phyloP scores from a whole-genome alignment of 163 green algal genomes.

The Picocystis sp. region DNA sequence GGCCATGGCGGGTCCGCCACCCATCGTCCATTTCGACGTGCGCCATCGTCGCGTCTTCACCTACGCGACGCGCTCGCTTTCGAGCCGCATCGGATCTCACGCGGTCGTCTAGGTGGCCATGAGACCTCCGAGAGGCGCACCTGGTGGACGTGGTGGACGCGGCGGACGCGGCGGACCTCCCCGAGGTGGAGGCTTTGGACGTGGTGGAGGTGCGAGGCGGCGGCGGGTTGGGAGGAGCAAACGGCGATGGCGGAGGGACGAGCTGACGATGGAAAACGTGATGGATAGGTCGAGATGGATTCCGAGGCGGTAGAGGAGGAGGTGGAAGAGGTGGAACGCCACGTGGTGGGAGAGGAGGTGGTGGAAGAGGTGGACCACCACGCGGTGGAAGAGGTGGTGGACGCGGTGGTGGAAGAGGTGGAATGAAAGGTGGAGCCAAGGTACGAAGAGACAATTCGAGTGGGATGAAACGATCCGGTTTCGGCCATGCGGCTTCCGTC shows the following conservation, averaged over 20 bases:
- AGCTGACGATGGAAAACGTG: too few relatives aligned
- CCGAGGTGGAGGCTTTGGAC: not conserved
- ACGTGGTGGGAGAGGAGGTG: slow-evolving; percentile 10
- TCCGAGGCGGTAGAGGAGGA: too few relatives aligned
- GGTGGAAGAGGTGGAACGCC: too few relatives aligned
- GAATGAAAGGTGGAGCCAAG: slow-evolving; percentile 51
- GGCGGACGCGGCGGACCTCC: slow-evolving; percentile 2
- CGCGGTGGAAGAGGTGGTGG: slow-evolving; percentile 23
- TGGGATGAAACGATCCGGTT: not conserved
- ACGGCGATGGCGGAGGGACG: too few relatives aligned
- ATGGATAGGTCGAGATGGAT: too few relatives aligned
- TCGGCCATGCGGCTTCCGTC: not conserved
- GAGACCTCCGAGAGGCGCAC: not conserved
- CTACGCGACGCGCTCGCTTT: too few relatives aligned
- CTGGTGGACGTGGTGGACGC: slow-evolving; percentile 1
- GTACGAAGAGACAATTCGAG: slow-evolving; percentile 1
- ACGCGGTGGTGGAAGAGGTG: slow-evolving; percentile 30
- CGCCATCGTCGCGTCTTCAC: too few relatives aligned
- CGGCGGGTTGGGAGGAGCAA: too few relatives aligned
- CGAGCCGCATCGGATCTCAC: too few relatives aligned
- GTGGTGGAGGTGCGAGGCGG: not conserved
- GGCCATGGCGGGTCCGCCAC: too few relatives aligned
- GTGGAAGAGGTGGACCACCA: slow-evolving; percentile 1
- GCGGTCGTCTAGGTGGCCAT: too few relatives aligned
- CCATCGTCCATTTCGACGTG: too few relatives aligned